A percentile compares a stretch with the other conserved stretches of the same genome.
phyloP scores from a whole-genome alignment of 129 eudicot genomes.

The Centaurea solstitialis region DNA sequence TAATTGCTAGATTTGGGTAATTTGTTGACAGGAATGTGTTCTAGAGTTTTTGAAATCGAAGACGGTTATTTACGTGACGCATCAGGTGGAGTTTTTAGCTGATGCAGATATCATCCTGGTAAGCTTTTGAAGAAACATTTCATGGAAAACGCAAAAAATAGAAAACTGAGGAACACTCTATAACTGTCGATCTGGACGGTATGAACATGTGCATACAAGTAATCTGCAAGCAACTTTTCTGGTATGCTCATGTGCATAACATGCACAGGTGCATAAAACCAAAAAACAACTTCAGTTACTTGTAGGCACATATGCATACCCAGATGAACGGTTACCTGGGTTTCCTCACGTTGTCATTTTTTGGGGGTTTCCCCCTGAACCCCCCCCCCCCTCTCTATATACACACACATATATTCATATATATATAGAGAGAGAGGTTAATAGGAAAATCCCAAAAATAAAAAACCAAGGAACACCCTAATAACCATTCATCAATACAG shows the following conservation, averaged over 20 bases:
- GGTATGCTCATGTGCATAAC: too few relatives aligned
- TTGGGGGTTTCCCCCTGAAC: too few relatives aligned
- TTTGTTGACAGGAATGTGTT: constrained; percentile 64
- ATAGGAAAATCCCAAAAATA: background rate
- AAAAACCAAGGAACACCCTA: background rate
- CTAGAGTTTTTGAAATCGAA: constrained; percentile 58
- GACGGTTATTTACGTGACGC: constrained; percentile 81
- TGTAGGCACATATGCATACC: too few relatives aligned
- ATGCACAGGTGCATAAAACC: too few relatives aligned
- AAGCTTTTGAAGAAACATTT: constrained; percentile 13
- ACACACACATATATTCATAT: background rate
- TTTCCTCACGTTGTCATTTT: too few relatives aligned
- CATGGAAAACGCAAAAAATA: too few relatives aligned
- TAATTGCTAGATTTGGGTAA: background rate
- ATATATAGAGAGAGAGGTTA: background rate
- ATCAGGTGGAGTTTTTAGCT: constrained; percentile 87
- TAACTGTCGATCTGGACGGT: too few relatives aligned
- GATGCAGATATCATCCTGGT: constrained; percentile 84
- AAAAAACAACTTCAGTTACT: too few relatives aligned
- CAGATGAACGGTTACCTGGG: too few relatives aligned
- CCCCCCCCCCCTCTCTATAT: background rate
- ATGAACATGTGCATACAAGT: too few relatives aligned
- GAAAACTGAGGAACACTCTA: too few relatives aligned
- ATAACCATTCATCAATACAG: background rate
- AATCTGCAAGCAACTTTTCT: too few relatives aligned